phyloP scores from a whole-genome alignment of 2,329 filamentous ascomycete genomes.

The Cladophialophora psammophila region DNA sequence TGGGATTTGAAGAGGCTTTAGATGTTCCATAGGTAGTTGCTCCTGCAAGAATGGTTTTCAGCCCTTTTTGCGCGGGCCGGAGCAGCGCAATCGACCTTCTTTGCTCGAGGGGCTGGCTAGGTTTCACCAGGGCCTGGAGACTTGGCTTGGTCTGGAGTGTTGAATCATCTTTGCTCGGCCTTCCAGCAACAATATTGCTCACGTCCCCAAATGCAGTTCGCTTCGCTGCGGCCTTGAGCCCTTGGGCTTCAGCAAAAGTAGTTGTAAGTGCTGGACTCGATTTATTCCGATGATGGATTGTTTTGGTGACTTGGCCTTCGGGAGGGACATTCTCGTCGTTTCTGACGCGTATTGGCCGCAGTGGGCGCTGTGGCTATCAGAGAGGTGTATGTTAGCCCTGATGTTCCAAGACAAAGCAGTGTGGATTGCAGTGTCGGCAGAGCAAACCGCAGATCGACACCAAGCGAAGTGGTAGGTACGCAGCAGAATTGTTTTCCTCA shows the following conservation, averaged over 20 bases:
- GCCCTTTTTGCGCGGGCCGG: slow-evolving; percentile 67
- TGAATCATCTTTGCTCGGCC: slow-evolving; percentile 63
- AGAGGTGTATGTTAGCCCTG: slow-evolving; percentile 34
- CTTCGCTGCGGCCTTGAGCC: slow-evolving; percentile 72
- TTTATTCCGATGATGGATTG: slow-evolving; percentile 81
- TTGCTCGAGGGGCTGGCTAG: slow-evolving; percentile 44
- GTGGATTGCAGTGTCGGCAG: not conserved
- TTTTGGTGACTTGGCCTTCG: slow-evolving; percentile 58
- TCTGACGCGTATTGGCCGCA: slow-evolving; percentile 65
- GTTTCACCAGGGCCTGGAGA: slow-evolving; percentile 45
- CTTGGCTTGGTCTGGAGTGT: slow-evolving; percentile 58
- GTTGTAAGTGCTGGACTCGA: slow-evolving; percentile 70
- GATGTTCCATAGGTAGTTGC: slow-evolving; percentile 34
- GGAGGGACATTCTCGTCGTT: slow-evolving; percentile 74
- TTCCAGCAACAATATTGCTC: slow-evolving; percentile 68
- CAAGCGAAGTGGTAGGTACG: not conserved
- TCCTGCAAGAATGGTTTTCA: slow-evolving; percentile 50
- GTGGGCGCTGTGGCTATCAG: slow-evolving; percentile 72
- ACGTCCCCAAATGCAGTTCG: slow-evolving; percentile 83
- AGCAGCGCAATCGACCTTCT: slow-evolving; percentile 57
- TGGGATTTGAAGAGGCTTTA: slow-evolving; percentile 41
- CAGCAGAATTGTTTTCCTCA: slow-evolving; percentile 43
- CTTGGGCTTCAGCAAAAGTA: slow-evolving; percentile 60
- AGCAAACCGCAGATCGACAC: not conserved
- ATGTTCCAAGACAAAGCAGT: slow-evolving; percentile 1